Base-by-base conservation (phyloP, 75 land plant species). In the Sequoiadendron giganteum region DNA sequence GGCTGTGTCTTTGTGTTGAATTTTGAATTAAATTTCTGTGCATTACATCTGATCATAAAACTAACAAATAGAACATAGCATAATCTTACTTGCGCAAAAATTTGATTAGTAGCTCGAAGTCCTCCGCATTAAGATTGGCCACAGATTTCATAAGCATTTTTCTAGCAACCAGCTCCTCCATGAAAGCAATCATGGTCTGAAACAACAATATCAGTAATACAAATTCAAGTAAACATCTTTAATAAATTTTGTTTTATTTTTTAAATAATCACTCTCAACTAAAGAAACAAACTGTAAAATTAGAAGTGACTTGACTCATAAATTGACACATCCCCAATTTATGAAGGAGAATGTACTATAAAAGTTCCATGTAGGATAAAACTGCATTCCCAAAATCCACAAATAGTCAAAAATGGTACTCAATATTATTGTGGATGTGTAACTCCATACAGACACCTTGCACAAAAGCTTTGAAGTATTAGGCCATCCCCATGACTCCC, bases 121-220 rank as follows among this genome's bases (percentile, higher is more conserved):
- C 97, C 55, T 92, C 91, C 1, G 1, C 88, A 68, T 94, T 96
- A 92, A 97, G 91, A 90, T 94, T 94, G 47, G 88, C 65, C 36
- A 96, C 85, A 80, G 96, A 94, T 68, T 89, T 91, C 78, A 95
- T 28, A 75, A 98, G 89, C 88, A 95, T 96, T 89, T 84, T 93
- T 85, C 99, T 94, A 28, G 95, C 95, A 32, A 98, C 93, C 86
- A 98, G 76, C 82, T 98, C 99, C 88, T 98, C 97, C 94, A 96
- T 95, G 11, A 98, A 95, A 65, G 96, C 95, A 82, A 96, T 90
- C n/a, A 95, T 88, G 28, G 88, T 89, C 93, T 92, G 90, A 30
- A 75, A 75, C 14, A 88, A 54, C 45, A 80, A 76, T 42, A 7
- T 43, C 43, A 32, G 11, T 34, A 73, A 73, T 32, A 34, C 13